phyloP scores from a whole-genome alignment of 75 land plant genomes.

The Adiantum capillusveneris region DNA sequence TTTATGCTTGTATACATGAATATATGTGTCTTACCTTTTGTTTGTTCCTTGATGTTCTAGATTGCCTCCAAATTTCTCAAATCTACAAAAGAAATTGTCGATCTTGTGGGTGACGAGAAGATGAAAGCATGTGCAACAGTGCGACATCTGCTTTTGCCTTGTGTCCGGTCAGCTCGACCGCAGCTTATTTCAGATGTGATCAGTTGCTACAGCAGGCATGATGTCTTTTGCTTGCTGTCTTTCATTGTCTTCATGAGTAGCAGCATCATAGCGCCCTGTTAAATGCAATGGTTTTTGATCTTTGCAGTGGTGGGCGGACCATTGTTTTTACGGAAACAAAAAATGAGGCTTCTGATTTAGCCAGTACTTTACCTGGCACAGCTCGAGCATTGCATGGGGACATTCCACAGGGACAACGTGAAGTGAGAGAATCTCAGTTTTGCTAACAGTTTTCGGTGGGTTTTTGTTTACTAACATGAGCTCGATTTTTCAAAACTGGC shows the following conservation, averaged over 20 bases:
- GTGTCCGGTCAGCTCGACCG: slow-evolving; percentile 53
- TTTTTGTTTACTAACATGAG: neutral
- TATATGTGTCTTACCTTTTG: too few relatives aligned
- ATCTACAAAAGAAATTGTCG: slow-evolving; percentile 55
- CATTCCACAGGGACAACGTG: slow-evolving; percentile 74
- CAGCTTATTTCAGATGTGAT: slow-evolving; percentile 79
- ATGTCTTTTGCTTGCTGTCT: too few relatives aligned
- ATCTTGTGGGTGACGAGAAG: slow-evolving; percentile 87
- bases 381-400: slow-evolving; percentile 89
- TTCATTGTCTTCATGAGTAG: too few relatives aligned
- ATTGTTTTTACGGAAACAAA: slow-evolving; percentile 96
- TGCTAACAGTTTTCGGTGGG: neutral
- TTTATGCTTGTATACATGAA: neutral
- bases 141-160: slow-evolving; percentile 75
- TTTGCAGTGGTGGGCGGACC: slow-evolving; percentile 69
- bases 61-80: slow-evolving; percentile 69
- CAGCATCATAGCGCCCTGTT: too few relatives aligned
- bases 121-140: slow-evolving; percentile 91
- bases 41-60: slow-evolving; percentile 21
- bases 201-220: slow-evolving; percentile 80
- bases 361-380: slow-evolving; percentile 46
- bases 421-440: slow-evolving; percentile 35
- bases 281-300: too few relatives aligned
- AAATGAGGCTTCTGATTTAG: slow-evolving; percentile 73
- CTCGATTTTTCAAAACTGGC: too few relatives aligned